Conservation (phyloP, 2,329 filamentous ascomycete genomes). For the Dactylellina drechsleri region DNA sequence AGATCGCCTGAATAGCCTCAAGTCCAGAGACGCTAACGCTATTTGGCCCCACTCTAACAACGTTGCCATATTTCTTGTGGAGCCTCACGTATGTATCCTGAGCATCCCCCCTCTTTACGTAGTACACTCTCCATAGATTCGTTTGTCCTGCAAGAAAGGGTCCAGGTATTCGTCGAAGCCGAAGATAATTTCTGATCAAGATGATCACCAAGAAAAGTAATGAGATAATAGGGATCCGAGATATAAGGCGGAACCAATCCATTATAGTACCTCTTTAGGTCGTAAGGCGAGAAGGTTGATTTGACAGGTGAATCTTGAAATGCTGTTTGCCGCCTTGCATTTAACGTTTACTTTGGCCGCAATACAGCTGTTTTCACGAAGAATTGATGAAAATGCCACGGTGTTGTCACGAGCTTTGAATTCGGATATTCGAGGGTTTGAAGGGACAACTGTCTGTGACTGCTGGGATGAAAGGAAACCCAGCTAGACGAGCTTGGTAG, state of each 20-base stretch:
- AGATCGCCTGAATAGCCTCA: constrained; percentile 77
- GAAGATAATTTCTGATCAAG: constrained; percentile 64
- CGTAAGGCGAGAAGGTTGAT: no score
- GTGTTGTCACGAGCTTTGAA: no score
- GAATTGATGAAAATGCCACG: no score
- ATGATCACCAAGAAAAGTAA: constrained; percentile 10
- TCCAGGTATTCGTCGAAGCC: constrained; percentile 77
- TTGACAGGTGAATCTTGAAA: no score
- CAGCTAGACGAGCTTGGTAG: no score
- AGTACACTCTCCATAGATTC: constrained; percentile 78
- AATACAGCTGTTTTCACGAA: no score
- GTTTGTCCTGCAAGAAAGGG: constrained; percentile 74
- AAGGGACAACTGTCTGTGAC: no score
- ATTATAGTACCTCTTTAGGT: constrained; percentile 1
- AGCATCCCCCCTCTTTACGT: constrained; percentile 72
- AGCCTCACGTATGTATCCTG: constrained; percentile 75
- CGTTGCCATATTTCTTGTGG: constrained; percentile 76
- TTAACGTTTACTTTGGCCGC: no score
- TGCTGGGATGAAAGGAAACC: no score
- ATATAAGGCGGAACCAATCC: constrained; percentile 24
- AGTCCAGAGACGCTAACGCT: constrained; percentile 78
- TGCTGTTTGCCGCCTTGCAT: no score
- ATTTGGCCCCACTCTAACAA: constrained; percentile 80
- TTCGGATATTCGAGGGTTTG: no score
- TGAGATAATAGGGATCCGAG: constrained; percentile 8